Percentiles rank a stretch among this genome's conserved stretches.
phyloP scores from a whole-genome alignment of 2,329 filamentous ascomycete species.

The Penicillium sp. region DNA sequence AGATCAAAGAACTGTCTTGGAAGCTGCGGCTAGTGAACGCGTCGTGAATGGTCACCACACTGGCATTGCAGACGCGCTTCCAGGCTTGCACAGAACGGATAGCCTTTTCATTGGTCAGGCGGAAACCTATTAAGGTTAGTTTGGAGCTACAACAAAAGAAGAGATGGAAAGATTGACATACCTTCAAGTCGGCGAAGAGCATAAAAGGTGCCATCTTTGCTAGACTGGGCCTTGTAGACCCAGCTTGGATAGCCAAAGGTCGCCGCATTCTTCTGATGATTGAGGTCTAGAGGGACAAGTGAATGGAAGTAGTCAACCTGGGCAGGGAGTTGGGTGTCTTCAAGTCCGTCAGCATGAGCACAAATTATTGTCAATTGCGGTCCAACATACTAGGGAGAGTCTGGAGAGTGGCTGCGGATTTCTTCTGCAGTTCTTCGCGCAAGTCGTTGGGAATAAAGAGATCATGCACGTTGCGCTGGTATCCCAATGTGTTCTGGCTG shows the following conservation, averaged over 20 bases:
- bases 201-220: slow-evolving; percentile 85
- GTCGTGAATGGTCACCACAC: slow-evolving; percentile 81
- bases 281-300: slow-evolving; percentile 81
- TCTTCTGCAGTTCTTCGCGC: slow-evolving; percentile 84
- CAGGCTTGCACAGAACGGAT: slow-evolving; percentile 84
- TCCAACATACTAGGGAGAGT: slow-evolving; percentile 67
- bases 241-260: slow-evolving; percentile 87
- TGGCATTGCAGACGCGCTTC: slow-evolving; percentile 79
- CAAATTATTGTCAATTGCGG: neutral
- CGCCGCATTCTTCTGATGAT: slow-evolving; percentile 70
- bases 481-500: slow-evolving; percentile 74
- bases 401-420: slow-evolving; percentile 79
- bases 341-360: slow-evolving; percentile 12
- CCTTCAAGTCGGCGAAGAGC: slow-evolving; percentile 81
- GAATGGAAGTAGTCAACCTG: slow-evolving; percentile 86
- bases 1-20: slow-evolving; percentile 88
- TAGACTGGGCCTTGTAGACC: slow-evolving; percentile 91
- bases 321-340: slow-evolving; percentile 69
- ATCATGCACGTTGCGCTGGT: slow-evolving; percentile 83
- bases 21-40: slow-evolving; percentile 92
- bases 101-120: slow-evolving; percentile 82
- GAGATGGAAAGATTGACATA: slow-evolving; percentile 28
- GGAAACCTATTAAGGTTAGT: slow-evolving; percentile 59
- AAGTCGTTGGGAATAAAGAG: slow-evolving; percentile 87
- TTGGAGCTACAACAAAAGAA: neutral